phyloP scores from a whole-genome alignment of 768 basidiomycete genomes.

The Leucosporidium yakuticum region DNA sequence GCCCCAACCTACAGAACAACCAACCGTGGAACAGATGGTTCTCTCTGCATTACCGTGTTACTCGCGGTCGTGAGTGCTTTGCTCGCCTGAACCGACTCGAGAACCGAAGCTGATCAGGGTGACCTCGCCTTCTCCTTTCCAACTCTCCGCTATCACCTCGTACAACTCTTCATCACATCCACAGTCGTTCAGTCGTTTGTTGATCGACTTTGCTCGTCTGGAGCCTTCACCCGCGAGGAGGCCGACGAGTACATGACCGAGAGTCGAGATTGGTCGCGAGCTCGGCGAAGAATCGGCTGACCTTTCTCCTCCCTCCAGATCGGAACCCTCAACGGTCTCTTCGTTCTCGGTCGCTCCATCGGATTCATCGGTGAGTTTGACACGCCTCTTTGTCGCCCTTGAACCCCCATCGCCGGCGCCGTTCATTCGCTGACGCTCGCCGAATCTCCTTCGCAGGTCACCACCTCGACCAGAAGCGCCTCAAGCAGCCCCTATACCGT shows the following conservation, averaged over 20 bases:
- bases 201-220: constrained; percentile 81
- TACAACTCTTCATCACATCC: not conserved
- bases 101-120: too few relatives aligned
- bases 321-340: constrained; percentile 89
- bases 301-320: constrained; percentile 48
- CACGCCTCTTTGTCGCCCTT: too few relatives aligned
- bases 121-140: not conserved
- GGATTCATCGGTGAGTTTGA: too few relatives aligned
- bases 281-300: not conserved
- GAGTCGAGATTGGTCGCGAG: constrained; percentile 39
- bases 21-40: too few relatives aligned
- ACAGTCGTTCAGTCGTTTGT: constrained; percentile 94
- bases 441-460: constrained; percentile 81
- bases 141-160: not conserved
- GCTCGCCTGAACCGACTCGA: constrained; percentile 17
- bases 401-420: too few relatives aligned
- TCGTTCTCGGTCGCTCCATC: constrained; percentile 83
- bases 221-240: constrained; percentile 91
- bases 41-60: too few relatives aligned
- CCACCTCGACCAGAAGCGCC: constrained; percentile 74
- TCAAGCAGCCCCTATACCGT: constrained; percentile 1
- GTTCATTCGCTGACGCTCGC: too few relatives aligned
- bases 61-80: constrained; percentile 20
- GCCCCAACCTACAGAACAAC: too few relatives aligned
- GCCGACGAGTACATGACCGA: constrained; percentile 86